Evolutionary conservation across 2,329 filamentous ascomycete genomes (phyloP).

Genomic region (Penicillium sp.): DNA sequence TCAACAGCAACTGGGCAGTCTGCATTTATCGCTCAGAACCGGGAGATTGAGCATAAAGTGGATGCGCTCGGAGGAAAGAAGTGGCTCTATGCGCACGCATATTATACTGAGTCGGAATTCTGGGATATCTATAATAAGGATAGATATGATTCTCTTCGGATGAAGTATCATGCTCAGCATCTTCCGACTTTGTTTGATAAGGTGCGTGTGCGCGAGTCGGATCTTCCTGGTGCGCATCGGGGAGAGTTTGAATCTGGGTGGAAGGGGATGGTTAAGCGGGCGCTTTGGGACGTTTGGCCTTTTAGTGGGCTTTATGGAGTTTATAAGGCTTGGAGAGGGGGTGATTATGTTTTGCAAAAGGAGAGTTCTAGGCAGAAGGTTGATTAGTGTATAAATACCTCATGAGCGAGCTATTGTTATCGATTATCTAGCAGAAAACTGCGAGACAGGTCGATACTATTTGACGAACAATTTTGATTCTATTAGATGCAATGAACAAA

Average conservation of each 20-base stretch:
- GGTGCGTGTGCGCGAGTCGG: constrained; percentile 27
- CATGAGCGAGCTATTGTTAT: too few relatives aligned
- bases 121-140: constrained; percentile 48
- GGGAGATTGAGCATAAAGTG: constrained; percentile 71
- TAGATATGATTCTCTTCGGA: constrained; percentile 42
- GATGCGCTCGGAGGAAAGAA: constrained; percentile 75
- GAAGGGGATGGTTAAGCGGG: constrained; percentile 16
- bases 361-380: constrained; percentile 8
- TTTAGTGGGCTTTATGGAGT: constrained; percentile 32
- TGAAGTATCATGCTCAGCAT: constrained; percentile 42
- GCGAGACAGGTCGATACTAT: too few relatives aligned
- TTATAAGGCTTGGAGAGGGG: constrained; percentile 28
- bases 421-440: too few relatives aligned
- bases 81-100: constrained; percentile 86
- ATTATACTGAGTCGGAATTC: constrained; percentile 68
- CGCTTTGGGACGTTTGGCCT: constrained; percentile 28
- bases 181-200: constrained; percentile 45
- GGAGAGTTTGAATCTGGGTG: constrained; percentile 17
- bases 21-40: constrained; percentile 72
- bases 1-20: constrained; percentile 58
- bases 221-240: constrained; percentile 16
- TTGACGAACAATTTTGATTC: too few relatives aligned
- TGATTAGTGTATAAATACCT: constrained; percentile 4
- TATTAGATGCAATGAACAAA: too few relatives aligned
- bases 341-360: constrained; percentile 28